Base-by-base conservation (phyloP, 2,329 filamentous ascomycete species). In the Dothistroma pini region DNA sequence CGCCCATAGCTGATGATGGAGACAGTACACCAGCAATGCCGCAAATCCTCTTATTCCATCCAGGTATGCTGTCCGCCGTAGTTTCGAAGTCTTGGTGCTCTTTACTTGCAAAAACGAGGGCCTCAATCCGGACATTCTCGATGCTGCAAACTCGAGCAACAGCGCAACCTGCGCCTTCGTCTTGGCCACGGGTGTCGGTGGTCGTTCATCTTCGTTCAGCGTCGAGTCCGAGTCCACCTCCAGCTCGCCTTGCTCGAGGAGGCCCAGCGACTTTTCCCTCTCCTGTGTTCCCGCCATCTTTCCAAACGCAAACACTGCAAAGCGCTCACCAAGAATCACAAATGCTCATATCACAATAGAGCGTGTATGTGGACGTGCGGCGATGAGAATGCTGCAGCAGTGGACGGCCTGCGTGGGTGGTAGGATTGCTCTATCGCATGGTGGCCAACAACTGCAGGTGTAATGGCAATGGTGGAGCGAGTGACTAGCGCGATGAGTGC, bases 41-140 rank as follows among this genome's bases (percentile, higher is more conserved):
- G 86, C 86, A 63, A 89, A 87, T 3, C 87, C 87, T 69, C 87
- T 77, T 14, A 89, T 75, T 14, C 87, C 87, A 66, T 89, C 87
- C 21, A 87, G 78, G 66, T 84, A 86, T n/a, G 84, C 83, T 5
- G 84, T 87, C 19, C 77, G 75, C 7, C 81, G 76, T 14, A 80
- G 58, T 48, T 68, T 68, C 19, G 56, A 38, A 47, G 52, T 58
- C 25, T 61, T 60, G 19, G 52, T 61, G 5, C 56, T 49, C 12
- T 60, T 65, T 41, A 58, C 48, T 35, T 62, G 58, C 14, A 67
- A 53, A 47, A 67, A 65, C 11, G 59, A 62, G 5, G 65, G 65
- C 19, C 65, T 52, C 35, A 67, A 56, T 35, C 62, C 58, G 2
- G 65, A 56, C 12, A 61, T 57, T 44, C 64, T 53, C 25, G 63